Percentiles rank a stretch among this genome's conserved stretches.
phyloP scores from a whole-genome alignment of 192 early-diverging fungal genomes.

The Haplosporangium gracile region DNA sequence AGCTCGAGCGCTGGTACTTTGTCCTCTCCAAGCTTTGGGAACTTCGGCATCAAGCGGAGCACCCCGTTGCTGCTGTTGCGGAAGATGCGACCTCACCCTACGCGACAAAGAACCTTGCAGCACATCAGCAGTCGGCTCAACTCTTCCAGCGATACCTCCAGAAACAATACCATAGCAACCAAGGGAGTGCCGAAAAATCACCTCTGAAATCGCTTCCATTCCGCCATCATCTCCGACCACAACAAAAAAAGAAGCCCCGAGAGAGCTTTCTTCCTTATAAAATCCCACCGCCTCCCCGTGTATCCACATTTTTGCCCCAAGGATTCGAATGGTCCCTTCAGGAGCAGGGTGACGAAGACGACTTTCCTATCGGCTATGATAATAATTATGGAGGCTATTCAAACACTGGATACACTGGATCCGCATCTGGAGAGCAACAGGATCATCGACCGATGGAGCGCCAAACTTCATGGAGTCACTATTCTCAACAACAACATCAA shows the following conservation, averaged over 20 bases:
- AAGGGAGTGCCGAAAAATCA: neutral
- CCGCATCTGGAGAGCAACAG: neutral
- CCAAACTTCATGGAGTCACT: constrained; percentile 17
- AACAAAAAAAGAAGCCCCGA: constrained; percentile 5
- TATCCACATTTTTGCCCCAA: constrained; percentile 35
- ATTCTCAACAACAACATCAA: neutral
- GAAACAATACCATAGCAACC: constrained; percentile 22
- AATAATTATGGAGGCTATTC: neutral
- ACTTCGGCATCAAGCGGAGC: constrained; percentile 9
- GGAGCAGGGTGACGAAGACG: constrained; percentile 29
- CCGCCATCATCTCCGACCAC: constrained; percentile 11
- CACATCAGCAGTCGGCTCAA: constrained; percentile 44
- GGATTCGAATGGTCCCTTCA: constrained; percentile 28
- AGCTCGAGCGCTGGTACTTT: constrained; percentile 50
- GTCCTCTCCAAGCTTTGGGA: constrained; percentile 36
- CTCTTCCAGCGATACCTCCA: constrained; percentile 43
- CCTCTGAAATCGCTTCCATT: neutral
- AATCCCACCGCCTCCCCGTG: constrained; percentile 26
- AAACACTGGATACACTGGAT: constrained; percentile 8
- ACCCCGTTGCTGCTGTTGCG: neutral
- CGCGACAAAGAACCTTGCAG: constrained; percentile 18
- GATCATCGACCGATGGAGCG: constrained; percentile 23
- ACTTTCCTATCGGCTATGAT: neutral
- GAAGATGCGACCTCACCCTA: neutral
- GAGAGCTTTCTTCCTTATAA: constrained; percentile 29